Evolutionary conservation across 2,329 filamentous ascomycete genomes (phyloP), one percentile per base, ranked within the genome.

Genomic region (Cytospora leucostoma): DNA sequence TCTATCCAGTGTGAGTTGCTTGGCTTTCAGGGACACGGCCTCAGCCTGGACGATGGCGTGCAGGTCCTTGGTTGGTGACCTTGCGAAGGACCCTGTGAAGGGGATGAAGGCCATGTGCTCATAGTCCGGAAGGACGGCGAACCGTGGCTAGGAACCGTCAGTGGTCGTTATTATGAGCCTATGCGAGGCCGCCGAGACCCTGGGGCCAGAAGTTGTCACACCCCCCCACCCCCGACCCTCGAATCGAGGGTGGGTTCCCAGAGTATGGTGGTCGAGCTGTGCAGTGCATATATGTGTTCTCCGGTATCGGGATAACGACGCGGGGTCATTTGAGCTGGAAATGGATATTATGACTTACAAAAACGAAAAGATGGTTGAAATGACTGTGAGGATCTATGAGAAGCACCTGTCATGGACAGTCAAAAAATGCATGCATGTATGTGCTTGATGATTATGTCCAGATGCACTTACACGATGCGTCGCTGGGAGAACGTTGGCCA

Each of bases 31-130:
- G 17, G 79, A 72, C 1, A 70, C 57, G 4, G 70, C 68, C 5
- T 74, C 76, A n/a, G 70, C 73, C 33, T 72, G 76, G 51, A 75
- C 70, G 4, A 78, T 67, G 47, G 72, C 70, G 61, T 71, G 65
- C 47, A 72, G 73, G 0, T 71, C 70, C 1, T 75, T 72, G 15
- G 70, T 62, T 0, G 77, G 74, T 3, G 70, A 71, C 0, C 61
- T 60, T 1, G 67, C 67, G 40, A 77, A 73, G 21, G 75, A 70
- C 2, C 70, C 69, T 1, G 73, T 70, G 66, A 80, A 82, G 0
- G 81, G 81, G 51, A 83, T 79, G 66, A 83, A 82, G 0, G 79
- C 79, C 59, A 78, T 78, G 57, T 79, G 70, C 53, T 81, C 80
- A 55, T 79, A 71, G n/a, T 74, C 74, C 0, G 72, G 70, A 1